phyloP scores from a whole-genome alignment of 176 grass and related monocot species.

The Musa schizocarpa region DNA sequence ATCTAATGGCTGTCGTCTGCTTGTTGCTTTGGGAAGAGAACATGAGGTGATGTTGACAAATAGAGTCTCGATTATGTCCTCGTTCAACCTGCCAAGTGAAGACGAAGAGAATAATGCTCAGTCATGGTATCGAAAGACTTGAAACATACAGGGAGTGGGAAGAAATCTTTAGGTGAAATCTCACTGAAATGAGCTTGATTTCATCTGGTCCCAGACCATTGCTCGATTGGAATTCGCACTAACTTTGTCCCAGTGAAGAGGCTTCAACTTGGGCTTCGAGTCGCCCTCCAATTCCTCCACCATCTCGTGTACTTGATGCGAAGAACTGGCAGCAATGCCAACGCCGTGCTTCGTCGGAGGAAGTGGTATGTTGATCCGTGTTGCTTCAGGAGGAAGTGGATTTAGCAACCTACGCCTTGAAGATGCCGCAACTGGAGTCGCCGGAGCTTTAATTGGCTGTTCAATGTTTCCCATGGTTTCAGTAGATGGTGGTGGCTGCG shows the following conservation, averaged over 20 bases:
- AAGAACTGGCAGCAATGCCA: constrained; percentile 30
- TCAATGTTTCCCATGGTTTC: constrained; percentile 13
- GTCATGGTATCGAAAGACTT: background rate
- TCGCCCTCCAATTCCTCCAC: background rate
- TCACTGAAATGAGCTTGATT: constrained; percentile 12
- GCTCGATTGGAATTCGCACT: background rate
- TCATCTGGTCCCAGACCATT: constrained; percentile 14
- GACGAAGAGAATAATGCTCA: constrained; percentile 7
- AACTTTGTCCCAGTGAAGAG: constrained; percentile 15
- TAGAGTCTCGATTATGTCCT: constrained; percentile 82
- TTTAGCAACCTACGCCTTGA: background rate
- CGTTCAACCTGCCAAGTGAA: constrained; percentile 52
- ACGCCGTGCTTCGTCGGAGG: constrained; percentile 28
- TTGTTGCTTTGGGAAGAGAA: constrained; percentile 37
- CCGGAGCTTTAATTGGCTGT: background rate
- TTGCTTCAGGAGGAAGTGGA: constrained; percentile 29
- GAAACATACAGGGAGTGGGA: constrained; percentile 17
- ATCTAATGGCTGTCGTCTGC: constrained; percentile 36
- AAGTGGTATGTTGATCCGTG: constrained; percentile 50
- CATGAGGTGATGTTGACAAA: constrained; percentile 71
- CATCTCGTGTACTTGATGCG: constrained; percentile 19
- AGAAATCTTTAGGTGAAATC: background rate
- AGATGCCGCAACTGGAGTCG: background rate
- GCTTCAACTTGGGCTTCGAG: constrained; percentile 17
- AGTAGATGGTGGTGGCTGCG: constrained; percentile 30